Conservation (phyloP, 2,329 filamentous ascomycete species). For the Camptophora hylomeconis region DNA sequence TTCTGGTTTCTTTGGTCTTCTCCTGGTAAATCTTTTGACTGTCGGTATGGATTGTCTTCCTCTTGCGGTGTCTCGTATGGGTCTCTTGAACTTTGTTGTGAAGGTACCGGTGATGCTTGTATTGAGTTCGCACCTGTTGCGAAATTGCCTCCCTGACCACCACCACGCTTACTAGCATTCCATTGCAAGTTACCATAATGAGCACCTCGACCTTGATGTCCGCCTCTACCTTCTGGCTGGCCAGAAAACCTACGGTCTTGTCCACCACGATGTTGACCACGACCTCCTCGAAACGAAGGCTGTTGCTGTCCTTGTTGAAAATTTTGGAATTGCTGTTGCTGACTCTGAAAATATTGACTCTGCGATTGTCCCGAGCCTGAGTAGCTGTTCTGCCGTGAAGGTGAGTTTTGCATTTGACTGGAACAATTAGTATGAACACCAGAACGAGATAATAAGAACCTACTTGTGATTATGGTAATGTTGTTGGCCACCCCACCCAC, state of each 20-base stretch:
- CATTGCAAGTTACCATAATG: conserved; percentile 60
- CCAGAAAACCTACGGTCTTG: conserved; percentile 16
- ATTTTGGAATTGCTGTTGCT: conserved; percentile 36
- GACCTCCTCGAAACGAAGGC: conserved; percentile 39
- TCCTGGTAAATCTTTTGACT: conserved; percentile 50
- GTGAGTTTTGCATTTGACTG: conserved; percentile 39
- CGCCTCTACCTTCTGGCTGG: background rate
- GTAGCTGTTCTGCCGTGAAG: conserved; percentile 46
- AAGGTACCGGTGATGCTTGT: conserved; percentile 20
- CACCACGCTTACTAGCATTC: conserved; percentile 45
- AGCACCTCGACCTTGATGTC: conserved; percentile 39
- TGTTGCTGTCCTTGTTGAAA: conserved; percentile 41
- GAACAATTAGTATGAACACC: conserved; percentile 18
- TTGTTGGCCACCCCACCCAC: conserved; percentile 35
- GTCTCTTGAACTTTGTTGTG: conserved; percentile 22
- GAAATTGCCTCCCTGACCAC: conserved; percentile 19
- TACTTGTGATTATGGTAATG: conserved; percentile 39
- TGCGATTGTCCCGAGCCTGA: conserved; percentile 34
- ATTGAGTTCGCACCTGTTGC: conserved; percentile 24
- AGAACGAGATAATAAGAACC: conserved; percentile 17
- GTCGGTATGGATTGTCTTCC: conserved; percentile 48
- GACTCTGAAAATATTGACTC: conserved; percentile 41
- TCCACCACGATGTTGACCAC: conserved; percentile 42
- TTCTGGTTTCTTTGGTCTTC: conserved; percentile 48
- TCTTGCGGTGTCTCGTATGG: conserved; percentile 30